A percentile compares a stretch with the other conserved stretches of the same genome.
Conservation (phyloP, 306 rosid genomes). For the Herpetospermum pedunculosum region DNA sequence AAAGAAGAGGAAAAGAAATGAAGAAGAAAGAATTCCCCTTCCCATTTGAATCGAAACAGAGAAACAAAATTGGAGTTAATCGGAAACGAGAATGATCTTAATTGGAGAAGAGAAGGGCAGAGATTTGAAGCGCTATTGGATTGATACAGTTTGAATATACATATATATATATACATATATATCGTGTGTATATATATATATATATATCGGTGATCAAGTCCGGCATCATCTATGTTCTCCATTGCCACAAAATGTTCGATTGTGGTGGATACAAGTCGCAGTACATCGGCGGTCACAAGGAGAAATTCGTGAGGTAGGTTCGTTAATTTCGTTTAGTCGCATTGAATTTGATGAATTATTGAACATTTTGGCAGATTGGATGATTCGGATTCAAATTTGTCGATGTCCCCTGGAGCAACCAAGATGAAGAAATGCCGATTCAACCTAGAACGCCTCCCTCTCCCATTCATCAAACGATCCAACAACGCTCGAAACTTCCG, state of each 20-base stretch:
- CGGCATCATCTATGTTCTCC: slow-evolving; percentile 18
- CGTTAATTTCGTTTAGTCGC: too few relatives aligned
- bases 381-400: slow-evolving; percentile 19
- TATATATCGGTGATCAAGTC: not conserved
- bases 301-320: slow-evolving; percentile 34
- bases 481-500: slow-evolving; percentile 38
- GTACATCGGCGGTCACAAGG: slow-evolving; percentile 28
- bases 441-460: slow-evolving; percentile 22
- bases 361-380: too few relatives aligned
- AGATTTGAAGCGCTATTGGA: not conserved
- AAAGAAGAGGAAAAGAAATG: too few relatives aligned
- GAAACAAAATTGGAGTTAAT: too few relatives aligned
- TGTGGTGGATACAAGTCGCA: slow-evolving; percentile 32
- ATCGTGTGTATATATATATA: too few relatives aligned
- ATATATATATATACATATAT: too few relatives aligned
- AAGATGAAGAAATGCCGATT: slow-evolving; percentile 46
- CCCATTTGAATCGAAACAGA: too few relatives aligned
- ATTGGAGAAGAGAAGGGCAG: not conserved
- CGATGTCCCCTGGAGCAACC: slow-evolving; percentile 22
- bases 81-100: not conserved
- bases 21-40: too few relatives aligned
- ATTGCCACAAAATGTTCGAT: slow-evolving; percentile 28
- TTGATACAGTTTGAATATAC: not conserved
- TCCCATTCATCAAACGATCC: slow-evolving; percentile 27
- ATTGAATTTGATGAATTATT: too few relatives aligned